These are phyloP conservation scores for Aspergillus bombycis DNA, from an alignment of 2,329 filamentous ascomycete species.

Conservation along the genomic window DNA sequence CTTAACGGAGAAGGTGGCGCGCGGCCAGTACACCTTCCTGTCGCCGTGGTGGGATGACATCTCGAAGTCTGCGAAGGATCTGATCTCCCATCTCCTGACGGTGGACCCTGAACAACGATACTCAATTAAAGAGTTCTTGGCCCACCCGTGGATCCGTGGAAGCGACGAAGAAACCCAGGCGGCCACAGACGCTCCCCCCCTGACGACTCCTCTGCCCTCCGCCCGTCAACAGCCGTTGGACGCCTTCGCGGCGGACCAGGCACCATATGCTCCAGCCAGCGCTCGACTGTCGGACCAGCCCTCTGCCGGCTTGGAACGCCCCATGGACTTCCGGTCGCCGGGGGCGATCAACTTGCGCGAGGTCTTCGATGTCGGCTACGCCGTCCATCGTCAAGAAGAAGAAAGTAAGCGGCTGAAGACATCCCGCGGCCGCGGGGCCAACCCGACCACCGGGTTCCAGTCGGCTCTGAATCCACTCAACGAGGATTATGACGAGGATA, in stretches of 20 bases:
- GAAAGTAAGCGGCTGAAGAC: constrained; percentile 91
- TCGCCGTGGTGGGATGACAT: constrained; percentile 99
- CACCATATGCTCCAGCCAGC: constrained; percentile 50
- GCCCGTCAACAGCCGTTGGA: constrained; percentile 62
- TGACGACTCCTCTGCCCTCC: constrained; percentile 65
- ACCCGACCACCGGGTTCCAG: constrained; percentile 58
- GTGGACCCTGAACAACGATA: constrained; percentile 95
- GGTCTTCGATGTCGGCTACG: constrained; percentile 97
- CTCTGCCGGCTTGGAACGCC: constrained; percentile 59
- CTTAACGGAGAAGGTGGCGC: constrained; percentile 94
- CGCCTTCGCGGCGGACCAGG: constrained; percentile 43
- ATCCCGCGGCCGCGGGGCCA: constrained; percentile 65
- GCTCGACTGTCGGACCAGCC: constrained; percentile 62
- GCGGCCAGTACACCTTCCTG: constrained; percentile 94
- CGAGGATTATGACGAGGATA: constrained; percentile 65
- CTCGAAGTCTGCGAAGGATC: constrained; percentile 88
- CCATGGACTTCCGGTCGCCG: constrained; percentile 91
- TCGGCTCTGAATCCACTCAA: constrained; percentile 67
- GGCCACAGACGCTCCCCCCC: constrained; percentile 69
- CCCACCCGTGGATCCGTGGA: constrained; percentile 88
- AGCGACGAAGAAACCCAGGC: constrained; percentile 69
- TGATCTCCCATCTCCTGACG: constrained; percentile 89
- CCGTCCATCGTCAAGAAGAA: constrained; percentile 94
- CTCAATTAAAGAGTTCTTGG: constrained; percentile 88
- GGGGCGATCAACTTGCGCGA: constrained; percentile 94